Evolutionary conservation across 176 grass and related monocot genomes (phyloP), one percentile per base, ranked within the genome.

Genomic region (Phoenix roebelenii): DNA sequence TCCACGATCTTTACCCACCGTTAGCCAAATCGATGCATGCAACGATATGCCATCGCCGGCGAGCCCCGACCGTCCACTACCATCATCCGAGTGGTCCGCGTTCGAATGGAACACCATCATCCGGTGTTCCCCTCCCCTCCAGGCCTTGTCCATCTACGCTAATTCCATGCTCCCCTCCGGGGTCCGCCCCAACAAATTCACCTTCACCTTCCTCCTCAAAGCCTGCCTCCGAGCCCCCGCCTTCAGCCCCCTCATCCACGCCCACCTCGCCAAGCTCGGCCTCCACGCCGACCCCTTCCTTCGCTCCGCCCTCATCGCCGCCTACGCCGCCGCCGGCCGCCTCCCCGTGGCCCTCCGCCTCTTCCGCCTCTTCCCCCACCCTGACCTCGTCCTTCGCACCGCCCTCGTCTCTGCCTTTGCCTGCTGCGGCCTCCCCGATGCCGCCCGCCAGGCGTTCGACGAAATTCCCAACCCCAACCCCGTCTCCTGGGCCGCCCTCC

Each of bases 121-220:
- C 19, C 54, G 67, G 3, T 12, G 15, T 14, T 49, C 54, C 29
- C 32, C 67, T 29, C 15, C 67, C n/a, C 54, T 44, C 29, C 3
- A 5, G 3, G 67, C 67, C 19, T 32, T 69, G 19, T 56, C 67
- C 54, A 15, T 69, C 5, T 69, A 69, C 54, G 67, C 67, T 14
- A 20, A 23, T 30, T 49, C 29, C 18, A 69, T 58, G 67, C 67
- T 69, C 19, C 67, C 15, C 29, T 69, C 29, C 26, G 67, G 54
- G 18, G 53, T 18, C 15, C 15, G 16, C 0, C 54, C 67, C 54
- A 69, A 69, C 67, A 69, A 69, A 53, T 69, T 69, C 67, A 69
- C 67, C 54, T 69, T 58, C 54, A 69, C 67, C 29, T 69, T 69
- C 54, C 67, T 69, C 54, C 67, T 69, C 32, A 54, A 32, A 54